These are phyloP conservation scores for Neospermospora avenae DNA, from an alignment of 2,329 filamentous ascomycete species.

Conservation along the genomic window DNA sequence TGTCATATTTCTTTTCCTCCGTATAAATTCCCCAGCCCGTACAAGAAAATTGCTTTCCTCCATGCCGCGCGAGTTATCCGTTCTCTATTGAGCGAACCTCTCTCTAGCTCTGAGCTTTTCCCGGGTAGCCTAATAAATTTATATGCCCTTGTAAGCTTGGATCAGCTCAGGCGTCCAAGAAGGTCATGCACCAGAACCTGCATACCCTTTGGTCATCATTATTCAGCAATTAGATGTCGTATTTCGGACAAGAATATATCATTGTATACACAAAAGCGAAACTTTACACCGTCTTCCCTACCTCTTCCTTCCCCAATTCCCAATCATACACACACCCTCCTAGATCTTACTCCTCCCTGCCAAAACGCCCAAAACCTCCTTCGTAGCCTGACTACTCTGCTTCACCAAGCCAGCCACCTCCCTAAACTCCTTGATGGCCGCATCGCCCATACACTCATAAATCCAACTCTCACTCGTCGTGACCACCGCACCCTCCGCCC, in stretches of 20 bases:
- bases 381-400: constrained; percentile 69
- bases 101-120: too few relatives aligned
- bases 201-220: background rate
- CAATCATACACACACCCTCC: background rate
- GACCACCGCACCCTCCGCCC: constrained; percentile 71
- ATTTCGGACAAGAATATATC: background rate
- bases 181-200: too few relatives aligned
- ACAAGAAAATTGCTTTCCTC: too few relatives aligned
- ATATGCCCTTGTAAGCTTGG: too few relatives aligned
- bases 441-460: constrained; percentile 87
- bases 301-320: background rate
- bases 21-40: too few relatives aligned
- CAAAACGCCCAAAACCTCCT: constrained; percentile 62
- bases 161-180: too few relatives aligned
- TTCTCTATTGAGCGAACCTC: too few relatives aligned
- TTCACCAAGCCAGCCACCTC: constrained; percentile 74
- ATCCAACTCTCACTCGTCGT: constrained; percentile 87
- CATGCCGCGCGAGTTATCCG: too few relatives aligned
- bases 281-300: background rate
- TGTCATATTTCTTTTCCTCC: too few relatives aligned
- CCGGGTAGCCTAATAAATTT: too few relatives aligned
- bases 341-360: constrained; percentile 62
- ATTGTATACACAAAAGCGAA: background rate
- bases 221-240: background rate
- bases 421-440: constrained; percentile 68